These are phyloP conservation scores for Elaphomyces granulatus DNA, from an alignment of 495 filamentous ascomycete species.

Conservation along the genomic window DNA sequence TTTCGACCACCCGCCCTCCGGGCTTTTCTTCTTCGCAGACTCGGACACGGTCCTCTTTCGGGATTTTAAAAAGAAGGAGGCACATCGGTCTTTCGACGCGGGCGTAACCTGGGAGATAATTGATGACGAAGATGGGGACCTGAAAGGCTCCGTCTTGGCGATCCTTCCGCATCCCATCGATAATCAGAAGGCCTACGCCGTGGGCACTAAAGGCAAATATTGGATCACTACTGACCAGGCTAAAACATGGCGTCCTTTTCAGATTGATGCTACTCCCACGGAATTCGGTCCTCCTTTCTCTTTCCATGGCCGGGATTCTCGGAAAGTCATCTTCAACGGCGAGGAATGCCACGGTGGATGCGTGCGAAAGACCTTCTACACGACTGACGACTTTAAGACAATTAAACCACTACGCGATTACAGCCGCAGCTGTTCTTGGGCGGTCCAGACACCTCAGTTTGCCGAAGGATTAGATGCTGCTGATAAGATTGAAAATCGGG, in stretches of 20 bases:
- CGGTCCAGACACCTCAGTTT: conserved; percentile 59
- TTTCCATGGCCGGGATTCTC: conserved; percentile 69
- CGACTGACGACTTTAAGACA: conserved; percentile 64
- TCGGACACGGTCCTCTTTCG: conserved; percentile 61
- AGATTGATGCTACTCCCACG: conserved; percentile 36
- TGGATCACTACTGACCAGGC: conserved; percentile 72
- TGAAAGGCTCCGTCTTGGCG: conserved; percentile 40
- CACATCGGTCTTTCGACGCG: conserved; percentile 63
- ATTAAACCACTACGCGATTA: conserved; percentile 44
- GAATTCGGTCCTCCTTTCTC: conserved; percentile 34
- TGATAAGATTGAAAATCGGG: conserved; percentile 43
- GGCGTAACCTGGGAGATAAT: conserved; percentile 59
- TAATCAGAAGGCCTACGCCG: conserved; percentile 58
- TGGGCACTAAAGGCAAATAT: conserved; percentile 50
- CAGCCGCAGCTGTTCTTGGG: conserved; percentile 69
- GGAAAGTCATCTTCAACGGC: conserved; percentile 70
- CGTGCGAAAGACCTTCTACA: conserved; percentile 50
- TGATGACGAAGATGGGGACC: conserved; percentile 38
- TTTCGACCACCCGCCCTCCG: conserved; percentile 45
- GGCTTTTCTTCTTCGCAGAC: conserved; percentile 76
- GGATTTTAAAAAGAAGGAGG: conserved; percentile 36
- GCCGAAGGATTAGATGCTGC: conserved; percentile 41
- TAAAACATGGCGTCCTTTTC: conserved; percentile 62
- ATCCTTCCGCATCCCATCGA: conserved; percentile 66
- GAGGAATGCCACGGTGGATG: conserved; percentile 42